Conservation (phyloP, 371 early-diverging fungal genomes). For the Mucor velutinosus region DNA sequence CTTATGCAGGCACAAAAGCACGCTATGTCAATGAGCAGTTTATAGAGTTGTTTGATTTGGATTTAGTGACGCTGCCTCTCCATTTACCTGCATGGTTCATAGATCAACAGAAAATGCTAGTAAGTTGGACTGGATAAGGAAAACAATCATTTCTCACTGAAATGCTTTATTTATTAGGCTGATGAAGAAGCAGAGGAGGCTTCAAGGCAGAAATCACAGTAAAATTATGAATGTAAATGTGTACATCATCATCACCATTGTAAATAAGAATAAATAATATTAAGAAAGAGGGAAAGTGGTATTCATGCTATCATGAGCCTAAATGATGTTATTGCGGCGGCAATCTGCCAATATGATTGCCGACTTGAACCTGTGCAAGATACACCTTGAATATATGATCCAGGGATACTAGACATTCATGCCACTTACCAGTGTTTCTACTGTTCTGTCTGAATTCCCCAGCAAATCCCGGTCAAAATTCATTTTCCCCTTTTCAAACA, state of each 20-base stretch:
- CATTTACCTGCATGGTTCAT: slow-evolving; percentile 81
- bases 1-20: slow-evolving; percentile 86
- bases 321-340: neutral
- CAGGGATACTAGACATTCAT: neutral
- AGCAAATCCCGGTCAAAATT: slow-evolving; percentile 65
- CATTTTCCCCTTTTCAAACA: slow-evolving; percentile 62
- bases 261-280: neutral
- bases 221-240: neutral
- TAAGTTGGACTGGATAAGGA: neutral
- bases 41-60: slow-evolving; percentile 93
- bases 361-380: slow-evolving; percentile 18
- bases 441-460: slow-evolving; percentile 41
- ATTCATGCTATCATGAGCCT: neutral
- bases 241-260: neutral
- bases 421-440: slow-evolving; percentile 57
- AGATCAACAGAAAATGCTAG: slow-evolving; percentile 54
- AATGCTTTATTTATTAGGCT: slow-evolving; percentile 9
- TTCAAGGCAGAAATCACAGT: neutral
- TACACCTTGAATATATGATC: neutral
- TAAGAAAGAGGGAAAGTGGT: neutral
- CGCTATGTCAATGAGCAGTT: slow-evolving; percentile 92
- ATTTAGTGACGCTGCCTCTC: slow-evolving; percentile 83
- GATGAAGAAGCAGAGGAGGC: slow-evolving; percentile 18
- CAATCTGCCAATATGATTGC: slow-evolving; percentile 20
- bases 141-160: neutral